A percentile compares a stretch with the other conserved stretches of the same genome.
Evolutionary conservation across 176 grass and related monocot species (phyloP).

Genomic region (Zoysia pacifica): DNA sequence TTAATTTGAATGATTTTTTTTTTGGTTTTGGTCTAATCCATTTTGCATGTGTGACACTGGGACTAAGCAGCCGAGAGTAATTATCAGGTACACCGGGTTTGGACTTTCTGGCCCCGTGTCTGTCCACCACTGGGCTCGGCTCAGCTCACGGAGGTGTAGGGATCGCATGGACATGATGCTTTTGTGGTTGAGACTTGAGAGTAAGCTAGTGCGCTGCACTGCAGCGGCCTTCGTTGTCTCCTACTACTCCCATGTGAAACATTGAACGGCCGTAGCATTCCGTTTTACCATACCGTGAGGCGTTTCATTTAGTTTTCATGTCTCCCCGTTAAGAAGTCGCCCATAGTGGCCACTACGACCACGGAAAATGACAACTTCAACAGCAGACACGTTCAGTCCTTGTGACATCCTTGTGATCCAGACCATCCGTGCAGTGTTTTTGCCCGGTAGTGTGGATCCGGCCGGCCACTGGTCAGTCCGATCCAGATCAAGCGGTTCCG

Average conservation of each 20-base stretch:
- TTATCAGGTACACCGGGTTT: slow-evolving; percentile 53
- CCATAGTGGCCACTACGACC: background rate
- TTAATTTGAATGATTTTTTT: background rate
- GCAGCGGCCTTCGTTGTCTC: background rate
- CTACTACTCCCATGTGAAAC: background rate
- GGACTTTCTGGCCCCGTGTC: slow-evolving; percentile 36
- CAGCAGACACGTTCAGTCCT: background rate
- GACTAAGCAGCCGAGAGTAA: slow-evolving; percentile 32
- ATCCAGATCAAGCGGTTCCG: background rate
- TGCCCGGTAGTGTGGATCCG: background rate
- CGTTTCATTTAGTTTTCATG: background rate
- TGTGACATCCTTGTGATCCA: background rate
- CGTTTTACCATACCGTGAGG: background rate
- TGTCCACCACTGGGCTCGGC: slow-evolving; percentile 23
- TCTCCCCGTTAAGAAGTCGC: background rate
- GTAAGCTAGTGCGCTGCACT: too few relatives aligned
- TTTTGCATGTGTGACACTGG: slow-evolving; percentile 47
- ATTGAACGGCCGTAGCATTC: background rate
- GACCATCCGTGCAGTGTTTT: background rate
- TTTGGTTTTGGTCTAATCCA: slow-evolving; percentile 5
- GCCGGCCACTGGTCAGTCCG: background rate
- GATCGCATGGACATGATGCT: slow-evolving; percentile 23
- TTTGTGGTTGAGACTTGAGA: background rate
- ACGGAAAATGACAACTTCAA: slow-evolving; percentile 8
- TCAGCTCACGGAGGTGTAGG: slow-evolving; percentile 9